Conservation (phyloP, 495 filamentous ascomycete genomes). For the Aspergillus olivimuriae region DNA sequence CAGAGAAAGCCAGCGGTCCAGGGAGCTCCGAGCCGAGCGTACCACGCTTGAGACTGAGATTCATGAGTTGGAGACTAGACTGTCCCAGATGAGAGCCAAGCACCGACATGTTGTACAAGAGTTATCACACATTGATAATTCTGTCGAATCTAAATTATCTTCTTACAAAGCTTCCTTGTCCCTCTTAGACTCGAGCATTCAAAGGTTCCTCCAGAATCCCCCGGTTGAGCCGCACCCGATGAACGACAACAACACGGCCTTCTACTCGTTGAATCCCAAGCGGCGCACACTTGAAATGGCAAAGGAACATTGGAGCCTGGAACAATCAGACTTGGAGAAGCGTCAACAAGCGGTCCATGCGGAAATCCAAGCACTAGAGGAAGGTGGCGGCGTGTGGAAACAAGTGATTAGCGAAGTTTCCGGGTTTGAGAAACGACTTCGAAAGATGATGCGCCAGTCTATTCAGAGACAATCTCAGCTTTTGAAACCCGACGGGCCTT, state of each 20-base stretch:
- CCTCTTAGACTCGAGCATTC: conserved; percentile 48
- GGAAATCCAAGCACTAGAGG: conserved; percentile 73
- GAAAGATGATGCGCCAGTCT: conserved; percentile 45
- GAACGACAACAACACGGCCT: conserved; percentile 20
- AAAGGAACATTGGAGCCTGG: conserved; percentile 65
- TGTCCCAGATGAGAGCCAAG: conserved; percentile 60
- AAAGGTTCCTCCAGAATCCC: conserved; percentile 32
- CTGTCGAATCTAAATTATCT: conserved; percentile 53
- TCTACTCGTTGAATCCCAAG: conserved; percentile 54
- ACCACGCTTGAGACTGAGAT: conserved; percentile 54
- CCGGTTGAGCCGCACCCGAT: conserved; percentile 39
- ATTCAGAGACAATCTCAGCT: conserved; percentile 20
- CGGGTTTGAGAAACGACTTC: conserved; percentile 61
- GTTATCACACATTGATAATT: conserved; percentile 58
- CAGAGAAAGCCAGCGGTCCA: conserved; percentile 28
- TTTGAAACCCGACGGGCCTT: conserved; percentile 7
- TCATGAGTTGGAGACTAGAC: conserved; percentile 52
- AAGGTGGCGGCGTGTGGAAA: conserved; percentile 78
- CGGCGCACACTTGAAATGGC: conserved; percentile 74
- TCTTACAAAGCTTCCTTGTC: conserved; percentile 51
- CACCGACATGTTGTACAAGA: conserved; percentile 54
- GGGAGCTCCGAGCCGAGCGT: conserved; percentile 47
- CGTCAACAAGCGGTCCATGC: conserved; percentile 54
- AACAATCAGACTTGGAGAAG: conserved; percentile 50
- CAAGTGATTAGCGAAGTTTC: conserved; percentile 56